phyloP scores from a whole-genome alignment of 441 rosid species.

The Mallotus japonicus region DNA sequence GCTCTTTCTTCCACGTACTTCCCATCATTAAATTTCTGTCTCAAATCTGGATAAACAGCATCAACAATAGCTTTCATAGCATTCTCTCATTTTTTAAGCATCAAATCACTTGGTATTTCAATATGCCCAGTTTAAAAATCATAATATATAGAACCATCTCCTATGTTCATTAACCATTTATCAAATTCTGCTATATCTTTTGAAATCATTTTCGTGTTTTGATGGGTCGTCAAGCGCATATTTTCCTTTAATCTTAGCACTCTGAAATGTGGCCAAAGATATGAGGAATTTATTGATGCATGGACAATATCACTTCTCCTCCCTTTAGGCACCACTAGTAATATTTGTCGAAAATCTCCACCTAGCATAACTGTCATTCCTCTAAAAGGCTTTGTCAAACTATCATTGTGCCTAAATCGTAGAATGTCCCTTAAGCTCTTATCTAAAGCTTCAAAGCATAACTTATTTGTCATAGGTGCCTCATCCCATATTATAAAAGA shows the following conservation, averaged over 20 bases:
- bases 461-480: neutral
- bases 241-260: neutral
- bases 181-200: neutral
- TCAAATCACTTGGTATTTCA: neutral
- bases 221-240: neutral
- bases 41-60: neutral
- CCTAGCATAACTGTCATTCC: neutral
- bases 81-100: neutral
- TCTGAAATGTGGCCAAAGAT: neutral
- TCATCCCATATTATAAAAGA: neutral
- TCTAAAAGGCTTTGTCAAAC: neutral
- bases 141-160: neutral
- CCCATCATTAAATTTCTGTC: neutral
- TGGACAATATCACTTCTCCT: neutral
- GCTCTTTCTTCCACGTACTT: constrained; percentile 7
- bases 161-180: neutral
- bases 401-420: too few species aligned
- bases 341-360: neutral
- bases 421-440: neutral
- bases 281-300: neutral
- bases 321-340: neutral
- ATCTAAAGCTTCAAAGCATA: neutral
- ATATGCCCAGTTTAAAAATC: neutral
- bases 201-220: too few species aligned
- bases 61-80: neutral